phyloP scores from a whole-genome alignment of 2,329 filamentous ascomycete genomes.

The Aspergillus awamori region DNA sequence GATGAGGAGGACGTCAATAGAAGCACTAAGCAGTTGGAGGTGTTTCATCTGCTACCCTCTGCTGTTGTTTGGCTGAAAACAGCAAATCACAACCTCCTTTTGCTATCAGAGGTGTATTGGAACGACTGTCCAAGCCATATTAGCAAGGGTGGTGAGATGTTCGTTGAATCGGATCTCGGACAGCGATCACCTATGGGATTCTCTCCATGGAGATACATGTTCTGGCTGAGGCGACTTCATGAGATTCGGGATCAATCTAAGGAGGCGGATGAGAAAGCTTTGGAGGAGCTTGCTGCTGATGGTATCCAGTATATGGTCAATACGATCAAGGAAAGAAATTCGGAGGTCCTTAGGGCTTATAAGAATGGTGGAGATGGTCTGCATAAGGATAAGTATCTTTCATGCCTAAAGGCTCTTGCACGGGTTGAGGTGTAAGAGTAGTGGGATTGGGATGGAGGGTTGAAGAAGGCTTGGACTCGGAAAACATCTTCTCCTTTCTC shows the following conservation, averaged over 20 bases:
- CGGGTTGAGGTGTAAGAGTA: too few species aligned
- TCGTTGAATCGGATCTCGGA: constrained; percentile 28
- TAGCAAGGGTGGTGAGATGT: constrained; percentile 20
- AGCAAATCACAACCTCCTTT: constrained; percentile 22
- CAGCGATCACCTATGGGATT: constrained; percentile 27
- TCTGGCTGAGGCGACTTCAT: constrained; percentile 31
- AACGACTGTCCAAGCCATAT: constrained; percentile 24
- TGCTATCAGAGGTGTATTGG: constrained; percentile 26
- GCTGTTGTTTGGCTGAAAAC: constrained; percentile 23
- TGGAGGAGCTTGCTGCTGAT: constrained; percentile 25
- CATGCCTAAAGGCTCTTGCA: not conserved
- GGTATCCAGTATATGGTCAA: constrained; percentile 26
- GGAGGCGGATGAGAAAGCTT: constrained; percentile 18
- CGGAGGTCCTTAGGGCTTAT: constrained; percentile 19
- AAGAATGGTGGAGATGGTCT: not conserved
- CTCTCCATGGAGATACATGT: constrained; percentile 31
- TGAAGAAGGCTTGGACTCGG: too few species aligned
- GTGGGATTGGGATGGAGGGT: too few species aligned
- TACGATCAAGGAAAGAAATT: constrained; percentile 20
- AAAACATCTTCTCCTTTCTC: too few species aligned
- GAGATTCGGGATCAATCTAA: constrained; percentile 25
- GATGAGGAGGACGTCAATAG: constrained; percentile 21
- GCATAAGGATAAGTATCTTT: constrained; percentile 5
- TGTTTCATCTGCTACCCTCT: constrained; percentile 21
- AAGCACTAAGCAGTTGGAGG: constrained; percentile 11